These are phyloP conservation scores for Dioscorea dumetorum DNA, from an alignment of 106 monocot species.

Conservation along the genomic window DNA sequence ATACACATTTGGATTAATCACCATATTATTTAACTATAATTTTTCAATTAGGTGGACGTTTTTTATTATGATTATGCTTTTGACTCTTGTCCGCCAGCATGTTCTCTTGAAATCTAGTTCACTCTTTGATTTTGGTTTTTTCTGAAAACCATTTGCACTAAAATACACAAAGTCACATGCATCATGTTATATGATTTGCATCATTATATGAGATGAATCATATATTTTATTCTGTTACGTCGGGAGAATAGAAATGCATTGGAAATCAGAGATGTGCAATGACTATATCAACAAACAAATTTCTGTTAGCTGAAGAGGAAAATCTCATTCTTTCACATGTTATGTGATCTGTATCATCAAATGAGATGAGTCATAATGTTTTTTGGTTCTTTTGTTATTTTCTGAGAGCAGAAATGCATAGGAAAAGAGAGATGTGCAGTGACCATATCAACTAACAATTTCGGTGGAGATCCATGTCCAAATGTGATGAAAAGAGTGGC, in stretches of 20 bases:
- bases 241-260: constrained; percentile 60
- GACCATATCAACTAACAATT: constrained; percentile 56
- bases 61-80: no score
- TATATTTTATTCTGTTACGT: neutral
- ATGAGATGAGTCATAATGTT: neutral
- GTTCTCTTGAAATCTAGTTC: no score
- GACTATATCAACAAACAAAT: constrained; percentile 56
- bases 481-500: constrained; percentile 77
- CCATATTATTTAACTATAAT: no score
- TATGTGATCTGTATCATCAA: no score
- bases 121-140: no score
- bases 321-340: no score
- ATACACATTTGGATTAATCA: neutral
- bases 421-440: constrained; percentile 69
- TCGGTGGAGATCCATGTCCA: constrained; percentile 92
- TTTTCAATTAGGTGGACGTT: neutral
- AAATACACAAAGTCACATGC: no score
- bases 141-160: no score
- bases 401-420: constrained; percentile 4
- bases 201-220: no score
- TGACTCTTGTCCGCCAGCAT: no score
- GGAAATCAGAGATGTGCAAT: constrained; percentile 69
- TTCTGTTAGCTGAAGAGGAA: neutral
- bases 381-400: neutral
- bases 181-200: no score